phyloP scores from a whole-genome alignment of 2,329 filamentous ascomycete genomes.

The Neofusicoccum ribis region DNA sequence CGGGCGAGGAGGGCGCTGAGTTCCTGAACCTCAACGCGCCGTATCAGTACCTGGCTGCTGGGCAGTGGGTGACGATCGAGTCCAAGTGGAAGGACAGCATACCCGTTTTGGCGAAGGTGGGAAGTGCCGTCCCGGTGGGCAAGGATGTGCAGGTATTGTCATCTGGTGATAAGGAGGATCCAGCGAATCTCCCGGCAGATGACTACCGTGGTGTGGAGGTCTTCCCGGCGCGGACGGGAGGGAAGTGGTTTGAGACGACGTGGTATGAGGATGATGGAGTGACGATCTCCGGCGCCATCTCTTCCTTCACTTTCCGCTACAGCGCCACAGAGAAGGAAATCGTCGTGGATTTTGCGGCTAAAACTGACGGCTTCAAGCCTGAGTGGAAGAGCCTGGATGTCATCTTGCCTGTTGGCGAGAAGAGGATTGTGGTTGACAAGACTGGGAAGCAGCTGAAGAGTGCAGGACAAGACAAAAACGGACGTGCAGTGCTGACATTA shows the following conservation, averaged over 20 bases:
- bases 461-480: not conserved
- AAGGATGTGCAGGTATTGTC: slow-evolving; percentile 53
- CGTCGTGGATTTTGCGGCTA: slow-evolving; percentile 43
- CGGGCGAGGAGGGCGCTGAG: slow-evolving; percentile 48
- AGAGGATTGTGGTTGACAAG: slow-evolving; percentile 31
- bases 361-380: slow-evolving; percentile 46
- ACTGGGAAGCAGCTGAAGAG: not conserved
- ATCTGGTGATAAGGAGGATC: slow-evolving; percentile 50
- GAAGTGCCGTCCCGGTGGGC: slow-evolving; percentile 56
- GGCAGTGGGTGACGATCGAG: slow-evolving; percentile 54
- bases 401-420: slow-evolving; percentile 54
- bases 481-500: not conserved
- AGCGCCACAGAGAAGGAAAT: slow-evolving; percentile 45
- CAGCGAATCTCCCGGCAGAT: slow-evolving; percentile 50
- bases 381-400: slow-evolving; percentile 53
- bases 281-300: slow-evolving; percentile 38
- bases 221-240: slow-evolving; percentile 51
- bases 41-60: slow-evolving; percentile 57
- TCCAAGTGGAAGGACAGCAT: slow-evolving; percentile 57
- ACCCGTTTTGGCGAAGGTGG: slow-evolving; percentile 56
- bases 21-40: slow-evolving; percentile 65
- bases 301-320: slow-evolving; percentile 30
- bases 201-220: slow-evolving; percentile 60
- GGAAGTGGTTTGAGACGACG: slow-evolving; percentile 39
- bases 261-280: slow-evolving; percentile 63